Conservation (phyloP, 257 asterid species). For the Prunella vulgaris region DNA sequence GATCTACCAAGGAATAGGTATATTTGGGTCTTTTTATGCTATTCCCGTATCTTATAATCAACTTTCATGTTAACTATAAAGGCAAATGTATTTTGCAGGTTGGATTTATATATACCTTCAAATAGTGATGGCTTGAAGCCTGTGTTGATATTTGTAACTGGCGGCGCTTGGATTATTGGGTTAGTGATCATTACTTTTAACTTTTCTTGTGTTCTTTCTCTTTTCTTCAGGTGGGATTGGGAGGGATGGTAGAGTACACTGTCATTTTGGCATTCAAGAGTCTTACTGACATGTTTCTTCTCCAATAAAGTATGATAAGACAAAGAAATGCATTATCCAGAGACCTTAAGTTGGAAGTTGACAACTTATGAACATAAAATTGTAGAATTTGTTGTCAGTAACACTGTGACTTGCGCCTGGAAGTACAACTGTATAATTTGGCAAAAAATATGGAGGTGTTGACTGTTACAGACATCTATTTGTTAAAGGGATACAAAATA, state of each 20-base stretch:
- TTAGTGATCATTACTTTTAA: constrained; percentile 19
- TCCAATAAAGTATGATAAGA: neutral
- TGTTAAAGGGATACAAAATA: neutral
- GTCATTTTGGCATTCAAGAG: neutral
- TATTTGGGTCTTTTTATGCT: neutral
- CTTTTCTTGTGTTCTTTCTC: neutral
- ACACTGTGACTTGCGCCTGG: neutral
- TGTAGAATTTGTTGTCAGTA: neutral
- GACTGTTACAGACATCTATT: neutral
- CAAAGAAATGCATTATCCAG: neutral
- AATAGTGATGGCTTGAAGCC: constrained; percentile 58
- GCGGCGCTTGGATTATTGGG: constrained; percentile 99
- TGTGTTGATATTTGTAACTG: constrained; percentile 89
- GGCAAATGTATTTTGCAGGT: constrained; percentile 39
- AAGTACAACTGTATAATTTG: neutral
- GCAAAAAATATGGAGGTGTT: neutral
- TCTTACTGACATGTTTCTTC: neutral
- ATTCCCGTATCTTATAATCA: neutral
- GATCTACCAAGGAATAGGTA: constrained; percentile 94
- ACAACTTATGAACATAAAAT: neutral
- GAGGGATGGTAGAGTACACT: neutral
- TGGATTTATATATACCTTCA: constrained; percentile 90
- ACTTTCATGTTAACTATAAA: constrained; percentile 7
- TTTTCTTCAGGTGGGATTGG: neutral
- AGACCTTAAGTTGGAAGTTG: neutral